Percentiles rank a stretch among this genome's conserved stretches.
Evolutionary conservation across 2,329 filamentous ascomycete species (phyloP).

Genomic region (Seiridium unicorne): DNA sequence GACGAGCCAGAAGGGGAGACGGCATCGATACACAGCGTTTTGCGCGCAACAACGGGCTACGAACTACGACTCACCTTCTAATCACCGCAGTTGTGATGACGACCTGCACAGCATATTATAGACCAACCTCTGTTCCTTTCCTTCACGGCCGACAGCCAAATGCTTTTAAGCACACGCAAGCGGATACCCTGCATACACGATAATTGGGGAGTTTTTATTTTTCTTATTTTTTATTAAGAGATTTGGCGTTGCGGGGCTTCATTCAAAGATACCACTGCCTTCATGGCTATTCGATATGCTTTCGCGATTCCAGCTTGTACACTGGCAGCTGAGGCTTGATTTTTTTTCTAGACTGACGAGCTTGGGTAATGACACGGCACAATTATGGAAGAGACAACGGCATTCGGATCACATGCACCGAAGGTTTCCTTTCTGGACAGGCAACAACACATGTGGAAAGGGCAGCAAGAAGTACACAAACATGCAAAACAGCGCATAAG

Average conservation of each 20-base stretch:
- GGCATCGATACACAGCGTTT: conserved; percentile 26
- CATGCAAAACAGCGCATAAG: background rate
- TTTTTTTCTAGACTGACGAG: conserved; percentile 6
- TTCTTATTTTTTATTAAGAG: conserved; percentile 11
- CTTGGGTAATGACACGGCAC: background rate
- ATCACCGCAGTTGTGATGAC: conserved; percentile 22
- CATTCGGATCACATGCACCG: background rate
- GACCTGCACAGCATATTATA: conserved; percentile 3
- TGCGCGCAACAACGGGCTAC: conserved; percentile 31
- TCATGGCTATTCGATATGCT: conserved; percentile 18
- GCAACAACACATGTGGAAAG: background rate
- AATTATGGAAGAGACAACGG: background rate
- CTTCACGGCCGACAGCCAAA: background rate
- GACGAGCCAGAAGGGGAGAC: conserved; percentile 42
- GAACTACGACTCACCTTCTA: conserved; percentile 48
- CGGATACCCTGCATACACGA: conserved; percentile 2
- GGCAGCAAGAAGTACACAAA: background rate
- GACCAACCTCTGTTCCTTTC: background rate
- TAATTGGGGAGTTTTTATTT: conserved; percentile 12
- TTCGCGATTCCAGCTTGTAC: conserved; percentile 10
- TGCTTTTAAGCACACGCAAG: conserved; percentile 8
- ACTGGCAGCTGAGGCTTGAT: background rate
- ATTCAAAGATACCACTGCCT: conserved; percentile 28
- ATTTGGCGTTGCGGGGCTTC: conserved; percentile 22
- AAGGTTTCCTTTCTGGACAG: background rate